These are phyloP conservation scores for Cystobasidiaceae sp. DNA, from an alignment of 1,284 basidiomycete species.

Conservation along the genomic window DNA sequence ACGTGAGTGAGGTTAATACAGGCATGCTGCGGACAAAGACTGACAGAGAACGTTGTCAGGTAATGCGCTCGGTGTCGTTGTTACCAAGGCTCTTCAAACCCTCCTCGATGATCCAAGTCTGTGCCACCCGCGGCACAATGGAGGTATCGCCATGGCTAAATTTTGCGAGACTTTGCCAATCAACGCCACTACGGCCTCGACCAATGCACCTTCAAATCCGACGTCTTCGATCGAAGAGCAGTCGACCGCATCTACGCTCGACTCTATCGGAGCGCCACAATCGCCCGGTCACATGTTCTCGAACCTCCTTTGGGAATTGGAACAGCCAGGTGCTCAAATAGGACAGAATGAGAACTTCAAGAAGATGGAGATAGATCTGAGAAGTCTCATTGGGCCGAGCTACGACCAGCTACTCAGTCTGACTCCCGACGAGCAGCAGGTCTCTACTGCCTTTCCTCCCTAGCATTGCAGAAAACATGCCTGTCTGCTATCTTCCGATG, in stretches of 20 bases:
- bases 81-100: conserved; percentile 21
- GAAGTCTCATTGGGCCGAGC: conserved; percentile 19
- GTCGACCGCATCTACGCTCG: not conserved
- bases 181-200: not conserved
- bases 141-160: not conserved
- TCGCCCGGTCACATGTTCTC: conserved; percentile 4
- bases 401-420: conserved; percentile 24
- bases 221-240: not conserved
- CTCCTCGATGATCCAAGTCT: conserved; percentile 30
- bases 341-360: conserved; percentile 26
- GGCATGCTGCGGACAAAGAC: conserved; percentile 14
- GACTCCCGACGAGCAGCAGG: not conserved
- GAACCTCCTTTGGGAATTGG: conserved; percentile 23
- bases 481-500: too few relatives aligned
- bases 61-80: conserved; percentile 8
- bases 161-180: not conserved
- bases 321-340: conserved; percentile 21
- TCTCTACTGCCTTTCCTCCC: not conserved
- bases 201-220: not conserved
- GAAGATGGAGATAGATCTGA: conserved; percentile 25
- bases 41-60: not conserved
- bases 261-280: not conserved
- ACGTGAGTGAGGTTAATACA: conserved; percentile 1
- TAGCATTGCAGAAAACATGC: too few relatives aligned
- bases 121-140: conserved; percentile 29